phyloP scores from a whole-genome alignment of 805 yeast species.

The Candida mattraensis region DNA sequence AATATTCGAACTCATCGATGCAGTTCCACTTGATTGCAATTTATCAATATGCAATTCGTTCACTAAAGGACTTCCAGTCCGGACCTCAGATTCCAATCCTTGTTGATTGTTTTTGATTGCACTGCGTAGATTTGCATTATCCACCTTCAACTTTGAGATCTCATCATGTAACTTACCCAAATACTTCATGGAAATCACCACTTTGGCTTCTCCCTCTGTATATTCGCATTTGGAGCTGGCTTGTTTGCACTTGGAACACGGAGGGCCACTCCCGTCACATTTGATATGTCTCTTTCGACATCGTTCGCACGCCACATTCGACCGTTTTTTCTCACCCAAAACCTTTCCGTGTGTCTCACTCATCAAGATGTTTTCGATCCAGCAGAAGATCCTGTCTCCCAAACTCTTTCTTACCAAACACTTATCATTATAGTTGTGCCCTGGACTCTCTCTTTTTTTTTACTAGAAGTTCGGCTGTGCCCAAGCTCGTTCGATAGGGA shows the following conservation, averaged over 20 bases:
- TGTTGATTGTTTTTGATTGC: slow-evolving; percentile 28
- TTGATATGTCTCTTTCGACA: slow-evolving; percentile 73
- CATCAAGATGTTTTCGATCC: slow-evolving; percentile 1
- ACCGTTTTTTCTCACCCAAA: slow-evolving; percentile 18
- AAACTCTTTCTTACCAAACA: slow-evolving; percentile 7
- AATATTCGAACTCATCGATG: slow-evolving; percentile 3
- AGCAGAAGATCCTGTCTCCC: slow-evolving; percentile 5
- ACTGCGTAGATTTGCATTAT: slow-evolving; percentile 57
- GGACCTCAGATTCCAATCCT: background rate
- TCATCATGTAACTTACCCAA: slow-evolving; percentile 67
- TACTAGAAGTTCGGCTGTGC: no score
- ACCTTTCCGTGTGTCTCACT: slow-evolving; percentile 1
- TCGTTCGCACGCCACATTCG: slow-evolving; percentile 49
- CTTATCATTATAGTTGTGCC: no score
- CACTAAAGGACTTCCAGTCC: background rate
- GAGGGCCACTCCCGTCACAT: slow-evolving; percentile 71
- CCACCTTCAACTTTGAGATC: slow-evolving; percentile 61
- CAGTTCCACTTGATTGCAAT: background rate
- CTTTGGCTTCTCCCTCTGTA: slow-evolving; percentile 67
- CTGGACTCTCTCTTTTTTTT: no score
- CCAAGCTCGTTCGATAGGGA: no score
- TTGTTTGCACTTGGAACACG: slow-evolving; percentile 61
- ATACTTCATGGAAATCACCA: slow-evolving; percentile 72
- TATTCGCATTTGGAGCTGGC: slow-evolving; percentile 66
- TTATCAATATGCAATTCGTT: no score